These are phyloP conservation scores for Picea abies DNA, from an alignment of 83 land plant species.

Conservation along the genomic window DNA sequence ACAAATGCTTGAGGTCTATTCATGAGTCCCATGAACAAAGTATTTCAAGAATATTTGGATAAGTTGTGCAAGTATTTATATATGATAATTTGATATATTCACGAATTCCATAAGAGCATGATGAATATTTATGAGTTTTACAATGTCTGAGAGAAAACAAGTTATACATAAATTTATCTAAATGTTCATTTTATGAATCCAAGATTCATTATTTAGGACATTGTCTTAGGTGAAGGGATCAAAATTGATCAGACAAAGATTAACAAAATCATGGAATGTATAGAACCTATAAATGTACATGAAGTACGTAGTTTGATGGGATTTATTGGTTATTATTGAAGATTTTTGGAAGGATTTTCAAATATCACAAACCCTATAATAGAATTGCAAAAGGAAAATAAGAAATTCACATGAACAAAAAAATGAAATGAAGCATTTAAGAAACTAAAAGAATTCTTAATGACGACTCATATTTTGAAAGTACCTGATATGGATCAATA, in stretches of 20 bases:
- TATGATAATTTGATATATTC: not conserved
- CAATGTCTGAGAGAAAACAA: not conserved
- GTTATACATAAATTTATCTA: not conserved
- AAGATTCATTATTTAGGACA: not conserved
- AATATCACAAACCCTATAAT: too few relatives aligned
- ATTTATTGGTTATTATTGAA: too few relatives aligned
- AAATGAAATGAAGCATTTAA: too few relatives aligned
- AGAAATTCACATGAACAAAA: too few relatives aligned
- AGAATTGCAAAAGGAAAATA: too few relatives aligned
- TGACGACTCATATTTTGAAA: too few relatives aligned
- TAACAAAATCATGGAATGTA: not conserved
- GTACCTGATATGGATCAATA: too few relatives aligned
- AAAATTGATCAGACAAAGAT: not conserved
- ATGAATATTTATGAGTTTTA: not conserved
- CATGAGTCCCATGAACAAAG: not conserved
- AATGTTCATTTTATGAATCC: not conserved
- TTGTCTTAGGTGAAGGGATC: not conserved
- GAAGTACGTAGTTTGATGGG: too few relatives aligned
- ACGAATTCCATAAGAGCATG: not conserved
- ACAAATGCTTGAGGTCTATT: not conserved
- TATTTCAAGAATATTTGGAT: too few relatives aligned
- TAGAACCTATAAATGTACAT: too few relatives aligned
- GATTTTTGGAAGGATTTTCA: too few relatives aligned
- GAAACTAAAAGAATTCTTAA: too few relatives aligned
- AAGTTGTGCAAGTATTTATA: not conserved